Evolutionary conservation across 2,329 filamentous ascomycete genomes (phyloP).

Genomic region (Alternaria angustiovoidea): DNA sequence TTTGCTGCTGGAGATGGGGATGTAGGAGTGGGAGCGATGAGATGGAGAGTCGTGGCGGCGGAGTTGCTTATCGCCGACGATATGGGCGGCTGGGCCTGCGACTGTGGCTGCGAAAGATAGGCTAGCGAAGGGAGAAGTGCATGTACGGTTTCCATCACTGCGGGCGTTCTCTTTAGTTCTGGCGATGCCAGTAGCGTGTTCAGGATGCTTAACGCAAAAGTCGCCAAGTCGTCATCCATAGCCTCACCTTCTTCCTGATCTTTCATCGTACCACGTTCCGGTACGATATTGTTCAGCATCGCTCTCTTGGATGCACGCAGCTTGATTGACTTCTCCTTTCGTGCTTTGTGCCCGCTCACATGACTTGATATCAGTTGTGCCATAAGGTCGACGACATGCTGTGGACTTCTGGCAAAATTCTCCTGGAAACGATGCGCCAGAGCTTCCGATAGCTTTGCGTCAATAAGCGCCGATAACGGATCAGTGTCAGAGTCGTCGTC

Average conservation of each 20-base stretch:
- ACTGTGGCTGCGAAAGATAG: constrained; percentile 29
- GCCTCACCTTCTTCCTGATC: background rate
- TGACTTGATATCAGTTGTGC: constrained; percentile 63
- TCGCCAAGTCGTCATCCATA: constrained; percentile 46
- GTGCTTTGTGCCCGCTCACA: constrained; percentile 53
- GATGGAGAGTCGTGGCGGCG: constrained; percentile 58
- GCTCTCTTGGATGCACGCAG: constrained; percentile 33
- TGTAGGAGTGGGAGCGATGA: constrained; percentile 61
- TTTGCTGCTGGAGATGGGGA: background rate
- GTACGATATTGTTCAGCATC: constrained; percentile 38
- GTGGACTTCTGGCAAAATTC: constrained; percentile 69
- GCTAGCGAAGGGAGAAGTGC: constrained; percentile 28
- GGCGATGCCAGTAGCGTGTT: constrained; percentile 47
- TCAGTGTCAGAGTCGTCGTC: constrained; percentile 49
- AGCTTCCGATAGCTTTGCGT: constrained; percentile 70
- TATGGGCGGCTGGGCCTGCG: constrained; percentile 12
- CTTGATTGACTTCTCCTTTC: constrained; percentile 49
- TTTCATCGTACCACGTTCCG: constrained; percentile 2
- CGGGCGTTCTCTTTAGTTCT: constrained; percentile 42
- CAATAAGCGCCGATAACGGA: constrained; percentile 60
- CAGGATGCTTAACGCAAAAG: constrained; percentile 53
- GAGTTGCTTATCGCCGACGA: constrained; percentile 36
- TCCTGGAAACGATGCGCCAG: constrained; percentile 71
- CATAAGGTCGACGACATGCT: constrained; percentile 70
- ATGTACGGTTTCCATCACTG: constrained; percentile 24